These are phyloP conservation scores for Pelargonium australe DNA, from an alignment of 441 rosid genomes.

Conservation along the genomic window DNA sequence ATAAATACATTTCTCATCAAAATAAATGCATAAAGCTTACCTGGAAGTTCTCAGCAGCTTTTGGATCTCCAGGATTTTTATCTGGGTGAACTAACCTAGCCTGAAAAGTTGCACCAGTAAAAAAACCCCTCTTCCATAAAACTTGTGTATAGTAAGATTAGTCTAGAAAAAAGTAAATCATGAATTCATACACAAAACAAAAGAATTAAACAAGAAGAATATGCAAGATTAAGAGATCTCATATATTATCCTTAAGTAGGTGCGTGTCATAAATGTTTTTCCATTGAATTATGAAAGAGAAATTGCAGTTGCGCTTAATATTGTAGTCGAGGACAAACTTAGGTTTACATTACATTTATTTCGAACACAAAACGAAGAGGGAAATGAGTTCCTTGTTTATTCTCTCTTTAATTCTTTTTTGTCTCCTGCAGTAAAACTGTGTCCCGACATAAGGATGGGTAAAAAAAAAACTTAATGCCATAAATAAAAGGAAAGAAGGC, in stretches of 20 bases:
- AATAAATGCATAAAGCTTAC: constrained; percentile 25
- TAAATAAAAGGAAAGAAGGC: not conserved
- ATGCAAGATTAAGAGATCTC: not conserved
- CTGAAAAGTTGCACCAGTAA: constrained; percentile 29
- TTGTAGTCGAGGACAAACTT: not conserved
- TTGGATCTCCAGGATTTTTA: constrained; percentile 82
- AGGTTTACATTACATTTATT: not conserved
- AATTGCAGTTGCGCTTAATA: not conserved
- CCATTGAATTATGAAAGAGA: not conserved
- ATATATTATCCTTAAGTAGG: not conserved
- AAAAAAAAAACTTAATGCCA: not conserved
- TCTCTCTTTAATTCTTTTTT: not conserved
- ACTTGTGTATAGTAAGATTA: not conserved
- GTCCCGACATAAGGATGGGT: not conserved
- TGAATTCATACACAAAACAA: not conserved
- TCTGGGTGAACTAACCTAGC: constrained; percentile 91
- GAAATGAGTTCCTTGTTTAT: not conserved
- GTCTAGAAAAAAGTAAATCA: not conserved
- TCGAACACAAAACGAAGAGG: not conserved
- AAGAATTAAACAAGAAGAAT: not conserved
- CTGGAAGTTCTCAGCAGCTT: constrained; percentile 86
- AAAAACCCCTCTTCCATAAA: not conserved
- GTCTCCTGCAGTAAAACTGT: not conserved
- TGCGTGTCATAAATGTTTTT: not conserved
- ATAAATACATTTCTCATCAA: not conserved